Conservation (phyloP, 305 asterid genomes). For the Rubia occidens region DNA sequence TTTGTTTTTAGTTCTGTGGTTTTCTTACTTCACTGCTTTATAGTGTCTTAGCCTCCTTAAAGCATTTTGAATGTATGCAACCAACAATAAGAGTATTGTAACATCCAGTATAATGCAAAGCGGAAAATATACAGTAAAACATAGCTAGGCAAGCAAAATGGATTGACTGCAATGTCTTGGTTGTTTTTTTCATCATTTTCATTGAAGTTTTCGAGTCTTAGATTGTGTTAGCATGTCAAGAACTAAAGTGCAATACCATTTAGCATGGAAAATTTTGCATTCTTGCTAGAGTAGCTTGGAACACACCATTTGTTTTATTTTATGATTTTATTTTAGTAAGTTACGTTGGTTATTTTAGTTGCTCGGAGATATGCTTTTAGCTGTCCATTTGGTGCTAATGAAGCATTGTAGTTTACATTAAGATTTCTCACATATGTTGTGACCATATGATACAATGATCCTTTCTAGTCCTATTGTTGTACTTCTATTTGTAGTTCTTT, state of each 20-base stretch:
- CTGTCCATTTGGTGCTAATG: neutral
- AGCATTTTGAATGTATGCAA: neutral
- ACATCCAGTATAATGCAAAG: neutral
- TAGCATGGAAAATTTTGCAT: neutral
- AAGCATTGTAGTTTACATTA: neutral
- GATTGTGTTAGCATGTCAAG: neutral
- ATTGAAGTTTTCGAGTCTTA: neutral
- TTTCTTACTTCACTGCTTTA: neutral
- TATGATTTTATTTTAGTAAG: neutral
- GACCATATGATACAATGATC: neutral
- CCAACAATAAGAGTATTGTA: neutral
- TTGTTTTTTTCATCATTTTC: neutral
- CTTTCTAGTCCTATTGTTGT: neutral
- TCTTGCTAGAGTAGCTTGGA: neutral
- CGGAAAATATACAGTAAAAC: neutral
- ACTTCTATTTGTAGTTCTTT: neutral
- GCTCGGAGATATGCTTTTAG: conserved; percentile 31
- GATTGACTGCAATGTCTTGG: neutral
- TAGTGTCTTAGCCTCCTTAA: neutral
- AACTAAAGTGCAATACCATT: neutral
- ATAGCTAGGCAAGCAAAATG: neutral
- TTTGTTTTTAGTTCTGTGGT: neutral
- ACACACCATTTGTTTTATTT: neutral
- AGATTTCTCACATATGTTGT: neutral
- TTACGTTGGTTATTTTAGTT: conserved; percentile 22